phyloP scores from a whole-genome alignment of 805 yeast genomes.

The Ogataea allantospora region DNA sequence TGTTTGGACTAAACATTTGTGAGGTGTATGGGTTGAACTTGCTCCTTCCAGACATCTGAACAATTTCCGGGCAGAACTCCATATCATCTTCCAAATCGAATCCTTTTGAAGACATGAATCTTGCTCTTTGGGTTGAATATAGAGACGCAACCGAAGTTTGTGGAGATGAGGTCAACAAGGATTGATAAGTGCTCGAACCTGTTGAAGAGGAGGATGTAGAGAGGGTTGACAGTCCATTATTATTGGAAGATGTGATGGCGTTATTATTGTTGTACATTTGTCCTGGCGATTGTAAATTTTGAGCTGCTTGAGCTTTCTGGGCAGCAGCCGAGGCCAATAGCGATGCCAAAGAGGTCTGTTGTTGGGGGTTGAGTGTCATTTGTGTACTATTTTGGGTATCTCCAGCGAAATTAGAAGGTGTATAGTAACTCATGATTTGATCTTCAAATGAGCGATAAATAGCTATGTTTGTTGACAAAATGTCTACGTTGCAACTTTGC shows the following conservation, averaged over 20 bases:
- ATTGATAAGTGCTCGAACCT: constrained; percentile 24
- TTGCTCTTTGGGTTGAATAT: constrained; percentile 38
- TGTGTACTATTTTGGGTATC: constrained; percentile 11
- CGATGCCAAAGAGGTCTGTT: constrained; percentile 21
- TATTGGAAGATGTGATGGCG: constrained; percentile 6
- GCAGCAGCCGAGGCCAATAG: constrained; percentile 20
- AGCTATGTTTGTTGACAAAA: background rate
- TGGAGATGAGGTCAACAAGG: constrained; percentile 27
- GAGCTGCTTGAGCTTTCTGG: constrained; percentile 13
- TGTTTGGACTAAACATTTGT: constrained; percentile 53
- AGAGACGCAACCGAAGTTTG: constrained; percentile 27
- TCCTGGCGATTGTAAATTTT: constrained; percentile 23
- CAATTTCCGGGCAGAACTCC: constrained; percentile 62
- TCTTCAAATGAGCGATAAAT: background rate
- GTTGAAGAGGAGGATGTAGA: constrained; percentile 21
- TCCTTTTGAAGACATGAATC: constrained; percentile 57
- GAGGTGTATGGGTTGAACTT: constrained; percentile 71
- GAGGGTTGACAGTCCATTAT: constrained; percentile 1
- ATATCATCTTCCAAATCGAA: constrained; percentile 63
- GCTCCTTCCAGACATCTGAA: constrained; percentile 18
- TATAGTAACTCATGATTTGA: constrained; percentile 11
- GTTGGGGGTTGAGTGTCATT: constrained; percentile 16
- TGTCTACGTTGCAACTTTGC: background rate
- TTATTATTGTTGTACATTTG: constrained; percentile 15
- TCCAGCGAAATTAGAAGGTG: constrained; percentile 4